phyloP scores from a whole-genome alignment of 495 filamentous ascomycete genomes.

The Bacidia rubella region DNA sequence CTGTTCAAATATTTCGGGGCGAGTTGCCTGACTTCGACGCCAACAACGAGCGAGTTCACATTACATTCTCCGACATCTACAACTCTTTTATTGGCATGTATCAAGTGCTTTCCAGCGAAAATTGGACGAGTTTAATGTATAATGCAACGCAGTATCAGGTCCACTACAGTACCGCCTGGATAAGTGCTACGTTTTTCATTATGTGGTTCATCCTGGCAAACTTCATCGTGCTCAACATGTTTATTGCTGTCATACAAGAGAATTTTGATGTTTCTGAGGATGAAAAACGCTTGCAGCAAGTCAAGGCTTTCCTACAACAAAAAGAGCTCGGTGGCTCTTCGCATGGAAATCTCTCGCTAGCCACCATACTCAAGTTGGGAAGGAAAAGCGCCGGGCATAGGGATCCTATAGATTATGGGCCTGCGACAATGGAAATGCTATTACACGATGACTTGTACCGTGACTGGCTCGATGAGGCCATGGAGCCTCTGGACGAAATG shows the following conservation, averaged over 20 bases:
- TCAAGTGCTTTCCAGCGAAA: constrained; percentile 90
- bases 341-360: constrained; percentile 66
- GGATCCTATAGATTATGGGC: constrained; percentile 79
- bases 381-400: constrained; percentile 46
- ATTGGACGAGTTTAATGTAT: constrained; percentile 86
- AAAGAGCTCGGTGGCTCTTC: constrained; percentile 62
- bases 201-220: constrained; percentile 91
- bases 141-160: constrained; percentile 56
- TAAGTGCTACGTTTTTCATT: constrained; percentile 83
- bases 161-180: constrained; percentile 63
- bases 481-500: constrained; percentile 17
- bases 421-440: constrained; percentile 84
- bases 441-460: constrained; percentile 87
- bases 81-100: constrained; percentile 98
- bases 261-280: constrained; percentile 99
- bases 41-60: constrained; percentile 40
- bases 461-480: constrained; percentile 79
- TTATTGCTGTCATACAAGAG: constrained; percentile 99
- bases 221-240: constrained; percentile 98
- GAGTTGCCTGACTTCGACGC: constrained; percentile 51
- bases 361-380: constrained; percentile 74
- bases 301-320: constrained; percentile 82
- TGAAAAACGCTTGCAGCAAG: constrained; percentile 91
- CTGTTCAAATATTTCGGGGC: constrained; percentile 82
- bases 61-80: constrained; percentile 81